Base-by-base conservation (phyloP, 768 basidiomycete species). In the Strobilomyces confusus region DNA sequence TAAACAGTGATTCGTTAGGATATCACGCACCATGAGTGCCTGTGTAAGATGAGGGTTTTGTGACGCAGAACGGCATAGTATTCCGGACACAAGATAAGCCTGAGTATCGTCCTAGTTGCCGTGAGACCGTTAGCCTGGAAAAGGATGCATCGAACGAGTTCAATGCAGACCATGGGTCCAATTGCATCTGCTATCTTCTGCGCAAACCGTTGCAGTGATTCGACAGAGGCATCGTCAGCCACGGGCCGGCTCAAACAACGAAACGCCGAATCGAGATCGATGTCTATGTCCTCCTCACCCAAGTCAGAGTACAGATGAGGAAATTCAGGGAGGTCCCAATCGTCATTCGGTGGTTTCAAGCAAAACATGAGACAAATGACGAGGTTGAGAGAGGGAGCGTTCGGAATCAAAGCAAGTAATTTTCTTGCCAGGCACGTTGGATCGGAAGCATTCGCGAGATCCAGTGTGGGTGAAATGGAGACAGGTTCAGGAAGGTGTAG, bases 291-390 rank as follows among this genome's bases (percentile, higher is more conserved):
- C 15, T 73, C 72, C n/a, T 71, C 73, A 23, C 76, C 75, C 30
- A 90, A 64, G 63, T 88, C 80, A 2, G 86, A 77, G 58, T 84
- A 81, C 22, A 89, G 63, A 63, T 84, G 80, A 0, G 89, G 88
- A 60, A 90, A 91, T 12, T 82, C 81, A 2, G 81, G 81, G 25
- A 80, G 70, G 54, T 89, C 87, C 87, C 87, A 91, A 52, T 91
- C 88, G n/a, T 89, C 84, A 55, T 82, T 80, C 12, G 80, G 73
- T 0, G 87, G 87, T 63, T 91, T 91, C 44, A 92, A 72, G 63
- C 87, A 89, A 60, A 90, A 86, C 79, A 90, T 85, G 22, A 91
- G 73, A 25, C 85, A 78, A 36, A 87, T 77, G 45, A 87, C 76
- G 14, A 89, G 77, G 7, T 80, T 72, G 6, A 91, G 76, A 1